A percentile compares a stretch with the other conserved stretches of the same genome.
These are phyloP conservation scores for Cladosporium sp. DNA, from an alignment of 2,329 filamentous ascomycete genomes.

Conservation along the genomic window DNA sequence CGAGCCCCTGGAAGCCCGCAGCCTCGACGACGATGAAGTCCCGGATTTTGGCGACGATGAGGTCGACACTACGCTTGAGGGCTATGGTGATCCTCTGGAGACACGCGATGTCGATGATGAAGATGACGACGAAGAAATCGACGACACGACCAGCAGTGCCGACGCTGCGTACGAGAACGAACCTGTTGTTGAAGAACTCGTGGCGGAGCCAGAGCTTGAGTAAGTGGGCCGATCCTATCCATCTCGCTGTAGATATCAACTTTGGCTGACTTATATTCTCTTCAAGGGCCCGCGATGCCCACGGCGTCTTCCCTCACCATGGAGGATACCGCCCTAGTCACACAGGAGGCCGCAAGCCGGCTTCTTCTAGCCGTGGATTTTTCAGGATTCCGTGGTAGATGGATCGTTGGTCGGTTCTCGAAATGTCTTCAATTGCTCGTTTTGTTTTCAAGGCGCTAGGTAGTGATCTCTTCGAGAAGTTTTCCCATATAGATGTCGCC, in stretches of 20 bases:
- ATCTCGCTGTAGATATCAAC: background rate
- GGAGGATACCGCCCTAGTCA: no score
- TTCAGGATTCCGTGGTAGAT: constrained; percentile 6
- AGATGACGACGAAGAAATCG: constrained; percentile 3
- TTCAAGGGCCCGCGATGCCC: background rate
- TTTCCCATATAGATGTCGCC: no score
- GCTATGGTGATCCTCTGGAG: constrained; percentile 1
- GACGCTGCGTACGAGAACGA: constrained; percentile 1
- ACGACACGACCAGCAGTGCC: background rate
- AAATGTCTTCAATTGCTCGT: no score
- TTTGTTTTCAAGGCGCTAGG: no score
- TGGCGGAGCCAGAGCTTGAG: background rate
- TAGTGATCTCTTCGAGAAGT: no score
- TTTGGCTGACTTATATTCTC: background rate
- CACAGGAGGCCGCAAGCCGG: background rate
- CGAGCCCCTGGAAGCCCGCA: background rate
- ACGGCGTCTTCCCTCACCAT: no score
- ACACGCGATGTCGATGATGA: background rate
- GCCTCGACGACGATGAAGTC: background rate
- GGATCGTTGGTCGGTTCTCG: no score
- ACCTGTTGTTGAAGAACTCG: background rate
- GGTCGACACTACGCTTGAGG: constrained; percentile 11
- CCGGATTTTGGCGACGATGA: constrained; percentile 5
- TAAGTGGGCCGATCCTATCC: background rate
- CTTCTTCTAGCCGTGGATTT: background rate